Evolutionary conservation across 345 rosid species (phyloP).

Genomic region (Bruguiera parviflora): DNA sequence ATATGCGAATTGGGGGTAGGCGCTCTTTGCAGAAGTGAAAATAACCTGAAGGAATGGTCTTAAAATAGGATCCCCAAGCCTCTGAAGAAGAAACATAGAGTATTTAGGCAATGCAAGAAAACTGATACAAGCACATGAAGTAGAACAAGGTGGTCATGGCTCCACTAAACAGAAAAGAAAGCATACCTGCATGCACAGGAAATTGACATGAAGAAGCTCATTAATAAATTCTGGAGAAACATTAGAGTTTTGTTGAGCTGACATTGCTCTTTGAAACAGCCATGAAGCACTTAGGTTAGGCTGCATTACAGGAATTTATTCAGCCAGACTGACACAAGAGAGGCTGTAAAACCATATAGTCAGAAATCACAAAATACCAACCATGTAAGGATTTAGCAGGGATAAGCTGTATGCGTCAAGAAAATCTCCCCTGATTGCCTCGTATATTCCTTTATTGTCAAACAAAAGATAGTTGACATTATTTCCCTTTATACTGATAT

Average conservation of each 20-base stretch:
- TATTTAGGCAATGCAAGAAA: constrained; percentile 12
- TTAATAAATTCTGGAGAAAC: constrained; percentile 69
- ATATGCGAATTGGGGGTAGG: neutral
- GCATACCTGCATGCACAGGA: constrained; percentile 76
- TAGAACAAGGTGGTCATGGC: constrained; percentile 1
- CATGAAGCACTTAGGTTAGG: constrained; percentile 90
- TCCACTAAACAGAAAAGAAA: neutral
- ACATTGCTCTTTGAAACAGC: constrained; percentile 96
- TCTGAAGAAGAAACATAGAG: constrained; percentile 38
- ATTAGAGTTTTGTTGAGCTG: constrained; percentile 60
- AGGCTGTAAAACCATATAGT: neutral
- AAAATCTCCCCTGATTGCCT: constrained; percentile 71
- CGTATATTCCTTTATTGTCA: constrained; percentile 56
- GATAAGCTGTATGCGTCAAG: constrained; percentile 74
- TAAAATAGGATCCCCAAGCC: constrained; percentile 76
- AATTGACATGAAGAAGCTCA: constrained; percentile 84
- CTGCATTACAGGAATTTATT: constrained; percentile 29
- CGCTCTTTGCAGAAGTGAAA: neutral
- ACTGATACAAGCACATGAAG: neutral
- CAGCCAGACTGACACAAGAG: constrained; percentile 3
- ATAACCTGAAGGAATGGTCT: constrained; percentile 90
- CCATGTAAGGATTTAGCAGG: constrained; percentile 92
- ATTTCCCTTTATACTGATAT: constrained; percentile 9
- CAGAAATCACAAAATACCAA: constrained; percentile 27
- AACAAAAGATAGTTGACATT: constrained; percentile 4